Conservation (phyloP, 768 basidiomycete species). For the Mycena latifolia region DNA sequence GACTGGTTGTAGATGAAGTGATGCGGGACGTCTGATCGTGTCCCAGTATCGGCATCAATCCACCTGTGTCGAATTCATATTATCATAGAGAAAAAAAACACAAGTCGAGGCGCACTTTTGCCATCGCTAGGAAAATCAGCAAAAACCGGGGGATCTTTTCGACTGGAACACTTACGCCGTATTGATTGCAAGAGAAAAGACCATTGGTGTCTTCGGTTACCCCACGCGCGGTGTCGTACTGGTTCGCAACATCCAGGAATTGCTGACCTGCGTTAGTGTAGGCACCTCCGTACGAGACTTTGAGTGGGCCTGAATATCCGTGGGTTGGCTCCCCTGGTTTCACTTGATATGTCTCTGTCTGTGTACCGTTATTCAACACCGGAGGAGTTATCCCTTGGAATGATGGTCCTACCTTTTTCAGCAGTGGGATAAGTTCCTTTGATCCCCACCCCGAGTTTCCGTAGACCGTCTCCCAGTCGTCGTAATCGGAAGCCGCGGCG, state of each 20-base stretch:
- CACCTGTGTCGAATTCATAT: slow-evolving; percentile 44
- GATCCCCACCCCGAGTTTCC: slow-evolving; percentile 61
- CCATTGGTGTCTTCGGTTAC: slow-evolving; percentile 46
- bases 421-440: slow-evolving; percentile 54
- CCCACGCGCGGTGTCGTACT: slow-evolving; percentile 52
- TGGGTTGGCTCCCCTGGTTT: slow-evolving; percentile 45
- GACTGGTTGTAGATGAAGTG: slow-evolving; percentile 46
- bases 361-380: neutral
- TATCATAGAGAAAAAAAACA: neutral
- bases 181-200: slow-evolving; percentile 44
- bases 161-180: slow-evolving; percentile 43
- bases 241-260: slow-evolving; percentile 50
- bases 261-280: slow-evolving; percentile 50
- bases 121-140: slow-evolving; percentile 21
- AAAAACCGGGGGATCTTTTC: neutral
- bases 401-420: slow-evolving; percentile 51
- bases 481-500: slow-evolving; percentile 58
- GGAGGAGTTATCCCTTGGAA: neutral
- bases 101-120: slow-evolving; percentile 11
- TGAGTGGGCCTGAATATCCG: slow-evolving; percentile 54
- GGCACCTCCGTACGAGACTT: slow-evolving; percentile 51
- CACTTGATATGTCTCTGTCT: slow-evolving; percentile 56
- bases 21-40: slow-evolving; percentile 54
- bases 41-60: slow-evolving; percentile 51
- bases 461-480: slow-evolving; percentile 56